phyloP scores from a whole-genome alignment of 1,139 yeast genomes.

The Pichia cactophila region DNA sequence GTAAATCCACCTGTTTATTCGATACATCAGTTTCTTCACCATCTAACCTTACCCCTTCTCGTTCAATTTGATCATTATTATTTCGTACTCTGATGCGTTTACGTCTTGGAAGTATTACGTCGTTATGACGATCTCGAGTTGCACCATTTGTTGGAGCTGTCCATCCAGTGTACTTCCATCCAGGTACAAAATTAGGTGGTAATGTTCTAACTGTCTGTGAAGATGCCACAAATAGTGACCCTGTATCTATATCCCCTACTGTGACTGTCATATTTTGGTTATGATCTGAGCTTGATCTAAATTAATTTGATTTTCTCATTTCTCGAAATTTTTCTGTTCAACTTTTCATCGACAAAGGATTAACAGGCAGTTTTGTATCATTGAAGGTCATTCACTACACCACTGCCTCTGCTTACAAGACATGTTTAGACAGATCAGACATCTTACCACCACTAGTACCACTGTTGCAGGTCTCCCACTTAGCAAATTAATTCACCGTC shows the following conservation, averaged over 20 bases:
- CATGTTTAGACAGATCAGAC: slow-evolving; percentile 1
- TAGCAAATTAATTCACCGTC: slow-evolving; percentile 30
- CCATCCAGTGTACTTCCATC: neutral
- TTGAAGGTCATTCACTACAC: too few relatives aligned
- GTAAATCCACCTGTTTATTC: neutral
- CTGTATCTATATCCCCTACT: neutral
- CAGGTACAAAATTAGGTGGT: neutral
- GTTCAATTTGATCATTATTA: neutral
- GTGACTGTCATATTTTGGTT: neutral
- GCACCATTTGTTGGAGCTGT: neutral
- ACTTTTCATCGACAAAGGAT: neutral
- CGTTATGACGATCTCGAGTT: neutral
- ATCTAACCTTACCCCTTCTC: neutral
- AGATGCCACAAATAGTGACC: neutral
- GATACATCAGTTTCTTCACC: neutral
- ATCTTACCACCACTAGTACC: neutral
- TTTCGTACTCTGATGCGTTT: neutral
- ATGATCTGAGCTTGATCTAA: too few relatives aligned
- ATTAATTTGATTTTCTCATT: neutral
- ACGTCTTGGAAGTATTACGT: neutral
- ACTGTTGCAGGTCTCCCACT: slow-evolving; percentile 14
- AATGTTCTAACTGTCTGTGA: neutral
- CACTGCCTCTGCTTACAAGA: too few relatives aligned
- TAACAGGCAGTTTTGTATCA: too few relatives aligned
- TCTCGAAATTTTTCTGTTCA: neutral